Conservation (phyloP, 2,329 filamentous ascomycete species). For the Clarireedia sp. region DNA sequence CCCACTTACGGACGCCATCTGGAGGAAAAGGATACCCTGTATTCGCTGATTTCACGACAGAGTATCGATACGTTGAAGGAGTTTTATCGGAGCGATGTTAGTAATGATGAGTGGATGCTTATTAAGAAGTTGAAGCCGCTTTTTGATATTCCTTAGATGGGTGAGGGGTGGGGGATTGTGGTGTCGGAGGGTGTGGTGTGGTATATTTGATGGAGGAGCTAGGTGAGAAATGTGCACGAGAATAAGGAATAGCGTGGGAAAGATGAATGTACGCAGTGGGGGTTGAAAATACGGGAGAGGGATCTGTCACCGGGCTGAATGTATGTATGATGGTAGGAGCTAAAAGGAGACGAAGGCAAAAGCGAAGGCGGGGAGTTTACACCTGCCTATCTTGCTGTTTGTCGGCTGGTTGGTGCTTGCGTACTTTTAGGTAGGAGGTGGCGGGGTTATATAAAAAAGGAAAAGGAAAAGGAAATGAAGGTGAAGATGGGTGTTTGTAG, state of each 20-base stretch:
- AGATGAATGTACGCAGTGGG: neutral
- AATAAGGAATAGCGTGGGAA: too few species aligned
- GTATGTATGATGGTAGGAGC: too few species aligned
- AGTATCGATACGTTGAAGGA: conserved; percentile 96
- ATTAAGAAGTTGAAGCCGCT: conserved; percentile 92
- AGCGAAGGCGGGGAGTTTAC: too few species aligned
- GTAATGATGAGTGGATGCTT: conserved; percentile 87
- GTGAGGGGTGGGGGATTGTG: neutral
- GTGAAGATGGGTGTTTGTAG: too few species aligned
- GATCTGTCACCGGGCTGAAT: too few species aligned
- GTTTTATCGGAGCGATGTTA: conserved; percentile 81
- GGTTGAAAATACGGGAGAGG: neutral
- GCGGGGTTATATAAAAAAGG: too few species aligned
- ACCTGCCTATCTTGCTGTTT: too few species aligned
- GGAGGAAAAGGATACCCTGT: conserved; percentile 82
- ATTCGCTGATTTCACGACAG: conserved; percentile 76
- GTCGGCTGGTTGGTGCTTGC: too few species aligned
- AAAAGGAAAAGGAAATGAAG: too few species aligned
- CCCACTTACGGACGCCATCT: conserved; percentile 91
- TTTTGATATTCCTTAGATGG: conserved; percentile 63
- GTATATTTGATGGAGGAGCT: neutral
- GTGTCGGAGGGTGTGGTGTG: neutral
- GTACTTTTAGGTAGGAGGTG: too few species aligned
- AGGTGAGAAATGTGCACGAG: neutral
- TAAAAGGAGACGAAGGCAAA: too few species aligned